phyloP scores from a whole-genome alignment of 208 protist species.

The Trypanosomatidae sp. region DNA sequence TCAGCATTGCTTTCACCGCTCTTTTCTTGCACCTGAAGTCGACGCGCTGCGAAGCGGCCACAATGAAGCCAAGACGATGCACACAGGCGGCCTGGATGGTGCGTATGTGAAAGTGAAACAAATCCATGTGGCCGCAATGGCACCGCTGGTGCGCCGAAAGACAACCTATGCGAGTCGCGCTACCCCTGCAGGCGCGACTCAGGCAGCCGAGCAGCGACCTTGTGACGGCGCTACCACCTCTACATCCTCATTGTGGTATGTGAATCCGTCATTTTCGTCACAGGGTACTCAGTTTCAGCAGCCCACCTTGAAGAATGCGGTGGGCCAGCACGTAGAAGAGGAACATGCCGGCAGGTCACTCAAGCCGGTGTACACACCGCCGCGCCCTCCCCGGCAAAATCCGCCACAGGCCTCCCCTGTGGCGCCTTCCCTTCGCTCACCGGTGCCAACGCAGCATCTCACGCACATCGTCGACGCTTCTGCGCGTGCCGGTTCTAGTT shows the following conservation, averaged over 20 bases:
- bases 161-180: not conserved
- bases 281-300: not conserved
- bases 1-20: conserved; percentile 17
- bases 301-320: not conserved
- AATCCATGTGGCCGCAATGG: not conserved
- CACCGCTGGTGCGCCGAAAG: not conserved
- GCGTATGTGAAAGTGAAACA: not conserved
- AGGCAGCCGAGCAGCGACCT: not conserved
- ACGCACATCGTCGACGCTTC: not conserved
- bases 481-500: not conserved
- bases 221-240: not conserved
- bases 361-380: not conserved
- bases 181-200: not conserved
- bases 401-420: not conserved
- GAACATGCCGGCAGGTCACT: not conserved
- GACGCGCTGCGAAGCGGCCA: conserved; percentile 3
- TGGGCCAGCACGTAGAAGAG: not conserved
- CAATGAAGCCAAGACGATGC: not conserved
- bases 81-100: not conserved
- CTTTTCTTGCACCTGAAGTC: conserved; percentile 13
- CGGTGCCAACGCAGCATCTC: not conserved
- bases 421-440: not conserved
- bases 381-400: not conserved
- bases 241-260: not conserved
- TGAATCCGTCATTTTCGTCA: not conserved